Evolutionary conservation across 2,329 filamentous ascomycete genomes (phyloP).

Genomic region (Epichloe gansuensis): DNA sequence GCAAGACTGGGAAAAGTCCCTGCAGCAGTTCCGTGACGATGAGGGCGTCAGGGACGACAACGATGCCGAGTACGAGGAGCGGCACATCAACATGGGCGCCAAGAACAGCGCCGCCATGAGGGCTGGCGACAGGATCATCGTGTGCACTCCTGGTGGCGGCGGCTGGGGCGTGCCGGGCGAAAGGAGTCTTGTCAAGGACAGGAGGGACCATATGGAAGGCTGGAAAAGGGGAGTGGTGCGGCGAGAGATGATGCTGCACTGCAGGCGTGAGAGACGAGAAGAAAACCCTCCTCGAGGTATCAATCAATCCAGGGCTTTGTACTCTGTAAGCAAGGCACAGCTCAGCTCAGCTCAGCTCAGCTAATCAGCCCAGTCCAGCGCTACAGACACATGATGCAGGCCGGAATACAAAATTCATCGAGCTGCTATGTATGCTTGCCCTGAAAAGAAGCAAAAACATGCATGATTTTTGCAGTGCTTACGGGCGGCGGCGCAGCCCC

Average conservation of each 20-base stretch:
- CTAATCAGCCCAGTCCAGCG: too few species aligned
- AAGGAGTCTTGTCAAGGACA: slow-evolving; percentile 36
- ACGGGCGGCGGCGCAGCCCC: too few species aligned
- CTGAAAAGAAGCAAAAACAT: too few species aligned
- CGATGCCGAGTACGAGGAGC: slow-evolving; percentile 39
- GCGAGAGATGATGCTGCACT: slow-evolving; percentile 46
- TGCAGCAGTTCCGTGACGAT: slow-evolving; percentile 25
- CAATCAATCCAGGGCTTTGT: too few species aligned
- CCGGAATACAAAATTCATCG: too few species aligned
- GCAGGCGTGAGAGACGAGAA: slow-evolving; percentile 31
- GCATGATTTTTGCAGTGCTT: too few species aligned
- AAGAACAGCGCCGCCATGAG: slow-evolving; percentile 73
- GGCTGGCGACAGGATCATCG: slow-evolving; percentile 64
- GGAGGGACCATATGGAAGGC: slow-evolving; percentile 40
- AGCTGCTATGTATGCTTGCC: too few species aligned
- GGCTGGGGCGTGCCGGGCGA: slow-evolving; percentile 57
- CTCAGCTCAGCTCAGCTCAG: too few species aligned
- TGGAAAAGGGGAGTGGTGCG: slow-evolving; percentile 45
- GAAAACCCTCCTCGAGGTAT: too few species aligned
- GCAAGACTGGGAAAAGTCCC: slow-evolving; percentile 34
- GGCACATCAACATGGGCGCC: slow-evolving; percentile 59
- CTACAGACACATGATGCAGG: too few species aligned
- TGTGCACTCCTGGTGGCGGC: slow-evolving; percentile 68
- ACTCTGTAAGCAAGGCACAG: too few species aligned
- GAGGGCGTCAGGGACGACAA: slow-evolving; percentile 14